Base-by-base conservation (phyloP, 768 basidiomycete genomes). In the Naganishia onofrii region DNA sequence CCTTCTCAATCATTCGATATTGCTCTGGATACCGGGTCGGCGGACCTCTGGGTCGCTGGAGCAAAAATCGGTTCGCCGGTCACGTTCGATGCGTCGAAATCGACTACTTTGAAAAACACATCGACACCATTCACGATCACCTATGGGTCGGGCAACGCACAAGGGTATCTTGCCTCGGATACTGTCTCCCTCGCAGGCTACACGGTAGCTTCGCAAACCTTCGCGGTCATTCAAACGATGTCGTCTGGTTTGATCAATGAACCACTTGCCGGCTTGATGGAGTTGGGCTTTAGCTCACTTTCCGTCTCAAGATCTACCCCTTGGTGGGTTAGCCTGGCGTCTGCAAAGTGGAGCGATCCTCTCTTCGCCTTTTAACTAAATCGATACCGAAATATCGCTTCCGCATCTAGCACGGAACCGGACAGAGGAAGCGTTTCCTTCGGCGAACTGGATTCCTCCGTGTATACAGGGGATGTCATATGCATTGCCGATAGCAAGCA, bases 161-260 rank as follows among this genome's bases (percentile, higher is more conserved):
- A 83, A 0, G 96, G 96, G 1, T 75, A 80, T 4, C 86, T 96
- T 12, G 91, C 83, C 3, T 76, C 84, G 55, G 96, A 98, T 71
- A 82, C 84, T 21, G 88, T 98, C 10, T 87, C 92, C 75, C 89
- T 97, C 85, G 93, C 90, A 0, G 95, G 92, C 2, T 95, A 93
- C 80, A 85, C 86, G 23, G 90, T 97, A 5, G 76, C 84, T 1
- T 85, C 87, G 31, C 95, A 98, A 80, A 83, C 85, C 0, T 92
- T 98, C 73, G 95, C 69, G 13, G 66, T 76, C 34, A 72, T 76
- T 66, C 72, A 74, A 54, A 52, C 69, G 9, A 75, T 80, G 56
- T 74, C 74, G 29, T 31, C 71, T 26, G 74, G 74, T 7, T 68
- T 82, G 32, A 72, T 82, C 67, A 72, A 74, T 23, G 56, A 67